Evolutionary conservation across 1,284 basidiomycete genomes (phyloP).

Genomic region (Pterula multifida): DNA sequence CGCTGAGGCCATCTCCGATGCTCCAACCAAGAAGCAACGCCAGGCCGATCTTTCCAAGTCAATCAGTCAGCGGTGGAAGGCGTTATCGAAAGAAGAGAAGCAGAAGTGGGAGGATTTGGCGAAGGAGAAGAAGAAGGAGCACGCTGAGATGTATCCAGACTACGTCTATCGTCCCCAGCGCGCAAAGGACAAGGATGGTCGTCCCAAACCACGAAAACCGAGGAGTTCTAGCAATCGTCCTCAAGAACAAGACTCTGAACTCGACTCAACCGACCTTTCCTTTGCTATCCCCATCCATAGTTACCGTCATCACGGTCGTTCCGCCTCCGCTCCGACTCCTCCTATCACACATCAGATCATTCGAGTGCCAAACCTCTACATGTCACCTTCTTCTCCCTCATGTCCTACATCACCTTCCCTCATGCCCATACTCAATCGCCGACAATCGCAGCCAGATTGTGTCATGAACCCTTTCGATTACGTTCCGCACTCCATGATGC

Average conservation of each 20-base stretch:
- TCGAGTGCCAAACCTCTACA: slow-evolving; percentile 49
- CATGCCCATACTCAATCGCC: slow-evolving; percentile 44
- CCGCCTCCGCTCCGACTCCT: slow-evolving; percentile 40
- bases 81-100: slow-evolving; percentile 48
- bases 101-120: slow-evolving; percentile 50
- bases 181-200: slow-evolving; percentile 41
- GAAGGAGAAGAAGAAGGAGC: slow-evolving; percentile 47
- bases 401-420: slow-evolving; percentile 52
- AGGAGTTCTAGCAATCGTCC: slow-evolving; percentile 32
- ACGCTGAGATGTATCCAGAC: slow-evolving; percentile 53
- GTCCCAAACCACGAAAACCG: slow-evolving; percentile 17
- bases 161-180: slow-evolving; percentile 70
- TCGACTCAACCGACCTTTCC: slow-evolving; percentile 25
- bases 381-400: slow-evolving; percentile 30
- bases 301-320: slow-evolving; percentile 31
- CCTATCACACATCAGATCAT: slow-evolving; percentile 47
- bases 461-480: slow-evolving; percentile 35
- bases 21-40: slow-evolving; percentile 34
- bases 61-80: slow-evolving; percentile 67
- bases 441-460: slow-evolving; percentile 34
- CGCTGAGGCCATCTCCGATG: slow-evolving; percentile 22
- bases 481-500: slow-evolving; percentile 15
- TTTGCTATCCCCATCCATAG: slow-evolving; percentile 38
- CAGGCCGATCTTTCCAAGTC: slow-evolving; percentile 61
- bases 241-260: slow-evolving; percentile 34